Percentiles rank a stretch among this genome's conserved stretches.
Conservation (phyloP, 768 basidiomycete species). For the Phlebiopsis gigantea region DNA sequence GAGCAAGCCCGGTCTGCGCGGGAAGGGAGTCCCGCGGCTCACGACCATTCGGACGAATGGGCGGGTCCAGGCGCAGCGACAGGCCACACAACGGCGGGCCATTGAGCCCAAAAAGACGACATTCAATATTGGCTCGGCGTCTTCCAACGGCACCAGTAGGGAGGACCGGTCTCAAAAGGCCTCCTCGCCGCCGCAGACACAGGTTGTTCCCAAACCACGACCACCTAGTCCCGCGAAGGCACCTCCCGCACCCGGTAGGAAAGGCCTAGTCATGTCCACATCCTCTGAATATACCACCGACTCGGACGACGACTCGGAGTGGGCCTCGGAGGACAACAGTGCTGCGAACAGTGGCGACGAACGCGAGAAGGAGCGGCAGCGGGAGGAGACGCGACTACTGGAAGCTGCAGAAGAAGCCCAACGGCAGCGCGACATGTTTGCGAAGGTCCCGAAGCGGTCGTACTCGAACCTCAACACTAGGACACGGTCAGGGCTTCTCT, state of each 20-base stretch:
- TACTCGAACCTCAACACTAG: conserved; percentile 57
- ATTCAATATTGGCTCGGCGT: conserved; percentile 59
- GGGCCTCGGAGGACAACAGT: conserved; percentile 55
- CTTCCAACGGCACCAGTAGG: conserved; percentile 39
- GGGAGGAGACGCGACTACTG: conserved; percentile 29
- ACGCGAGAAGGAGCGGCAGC: conserved; percentile 18
- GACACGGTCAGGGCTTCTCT: conserved; percentile 53
- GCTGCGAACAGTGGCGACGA: conserved; percentile 20
- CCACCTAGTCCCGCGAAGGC: conserved; percentile 11
- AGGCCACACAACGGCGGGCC: conserved; percentile 19
- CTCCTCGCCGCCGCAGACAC: conserved; percentile 6
- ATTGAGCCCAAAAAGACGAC: conserved; percentile 23
- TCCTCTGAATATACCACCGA: conserved; percentile 55
- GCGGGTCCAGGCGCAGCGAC: conserved; percentile 24
- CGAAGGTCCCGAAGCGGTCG: conserved; percentile 62
- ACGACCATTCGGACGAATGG: background rate
- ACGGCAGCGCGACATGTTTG: conserved; percentile 65
- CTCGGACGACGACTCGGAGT: conserved; percentile 43
- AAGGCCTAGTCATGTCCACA: conserved; percentile 40
- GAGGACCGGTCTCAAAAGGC: background rate
- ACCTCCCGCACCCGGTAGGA: conserved; percentile 12
- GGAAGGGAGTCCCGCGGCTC: conserved; percentile 28
- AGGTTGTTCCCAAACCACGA: conserved; percentile 13
- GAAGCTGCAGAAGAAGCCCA: conserved; percentile 61
- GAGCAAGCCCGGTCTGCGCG: conserved; percentile 21